A percentile compares a stretch with the other conserved stretches of the same genome.
Evolutionary conservation across 352 stramenopile species (phyloP).

Genomic region (Pythium monospermum): DNA sequence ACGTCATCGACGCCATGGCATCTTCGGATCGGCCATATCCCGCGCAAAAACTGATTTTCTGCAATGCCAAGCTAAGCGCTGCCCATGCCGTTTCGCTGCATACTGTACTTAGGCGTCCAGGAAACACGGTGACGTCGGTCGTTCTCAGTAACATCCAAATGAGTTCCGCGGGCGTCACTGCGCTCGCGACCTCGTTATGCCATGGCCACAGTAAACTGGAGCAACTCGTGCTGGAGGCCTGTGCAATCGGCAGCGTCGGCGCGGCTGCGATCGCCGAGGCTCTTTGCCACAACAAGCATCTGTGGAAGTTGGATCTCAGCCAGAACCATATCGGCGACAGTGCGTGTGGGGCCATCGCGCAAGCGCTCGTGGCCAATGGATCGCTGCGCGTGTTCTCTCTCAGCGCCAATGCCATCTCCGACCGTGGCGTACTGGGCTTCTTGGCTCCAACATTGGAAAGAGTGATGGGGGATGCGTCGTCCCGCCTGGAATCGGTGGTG

Average conservation of each 20-base stretch:
- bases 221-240: conserved; percentile 69
- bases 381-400: conserved; percentile 45
- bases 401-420: conserved; percentile 46
- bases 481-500: conserved; percentile 43
- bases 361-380: conserved; percentile 29
- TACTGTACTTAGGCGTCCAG: conserved; percentile 30
- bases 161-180: conserved; percentile 26
- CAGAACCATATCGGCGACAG: conserved; percentile 58
- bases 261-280: conserved; percentile 46
- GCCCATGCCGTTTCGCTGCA: conserved; percentile 29
- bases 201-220: conserved; percentile 48
- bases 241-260: conserved; percentile 42
- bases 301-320: conserved; percentile 76
- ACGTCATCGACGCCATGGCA: conserved; percentile 43
- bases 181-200: conserved; percentile 39
- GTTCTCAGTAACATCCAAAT: conserved; percentile 58
- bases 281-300: conserved; percentile 32
- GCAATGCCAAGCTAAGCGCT: conserved; percentile 45
- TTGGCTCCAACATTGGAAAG: conserved; percentile 38
- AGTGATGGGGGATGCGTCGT: conserved; percentile 12
- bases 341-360: conserved; percentile 32
- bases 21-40: conserved; percentile 23
- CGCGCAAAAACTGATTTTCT: conserved; percentile 65
- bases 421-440: conserved; percentile 45
- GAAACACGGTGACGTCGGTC: conserved; percentile 37